Evolutionary conservation across 495 filamentous ascomycete genomes (phyloP), one percentile per base, ranked within the genome.

Genomic region (Paragyromitra xinjiangensis): DNA sequence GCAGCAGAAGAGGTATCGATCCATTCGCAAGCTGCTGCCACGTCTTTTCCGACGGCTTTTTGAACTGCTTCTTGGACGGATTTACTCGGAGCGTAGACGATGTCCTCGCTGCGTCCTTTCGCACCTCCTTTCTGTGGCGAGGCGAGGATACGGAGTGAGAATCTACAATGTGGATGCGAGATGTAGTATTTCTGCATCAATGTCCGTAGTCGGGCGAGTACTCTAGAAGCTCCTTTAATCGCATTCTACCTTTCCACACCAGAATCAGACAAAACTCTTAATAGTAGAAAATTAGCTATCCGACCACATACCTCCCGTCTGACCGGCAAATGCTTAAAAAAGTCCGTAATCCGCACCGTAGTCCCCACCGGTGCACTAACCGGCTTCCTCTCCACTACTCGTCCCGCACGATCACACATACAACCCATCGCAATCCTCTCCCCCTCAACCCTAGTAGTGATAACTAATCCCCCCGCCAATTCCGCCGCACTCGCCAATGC

Each of bases 401-500:
- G 85, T 7, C 91, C 91, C 50, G 85, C 79, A 48, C 85, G 83
- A 56, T 84, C 84, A 81, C 90, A 87, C 58, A 86, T 87, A 64
- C 88, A 78, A 19, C 42, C 76, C 84, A 6, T 83, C 0, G 90
- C 94, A 29, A 91, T 89, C n/a, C 86, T 81, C 74, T 97, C 92
- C 0, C 90, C 87, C 58, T 91, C 88, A 22, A 89, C 86, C 61
- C 91, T 88, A 0, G 95, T 98, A 2, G 87, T 91, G 44, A 98
- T 84, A 0, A 84, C 86, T 65, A 98, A 74, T 2, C 84, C 75
- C 5, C 89, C 87, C 14, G 87, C 92, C 76, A 97, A 82, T 69
- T 93, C 89, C 19, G 89, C 91, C 37, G 88, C 88, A 82, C 92
- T 94, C 0, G 94, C 93, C 63, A 98, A 83, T 9, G 95, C 94